Percentiles rank a stretch among this genome's conserved stretches.
These are phyloP conservation scores for Leccinum longicurvipes DNA, from an alignment of 768 basidiomycete genomes.

Conservation along the genomic window DNA sequence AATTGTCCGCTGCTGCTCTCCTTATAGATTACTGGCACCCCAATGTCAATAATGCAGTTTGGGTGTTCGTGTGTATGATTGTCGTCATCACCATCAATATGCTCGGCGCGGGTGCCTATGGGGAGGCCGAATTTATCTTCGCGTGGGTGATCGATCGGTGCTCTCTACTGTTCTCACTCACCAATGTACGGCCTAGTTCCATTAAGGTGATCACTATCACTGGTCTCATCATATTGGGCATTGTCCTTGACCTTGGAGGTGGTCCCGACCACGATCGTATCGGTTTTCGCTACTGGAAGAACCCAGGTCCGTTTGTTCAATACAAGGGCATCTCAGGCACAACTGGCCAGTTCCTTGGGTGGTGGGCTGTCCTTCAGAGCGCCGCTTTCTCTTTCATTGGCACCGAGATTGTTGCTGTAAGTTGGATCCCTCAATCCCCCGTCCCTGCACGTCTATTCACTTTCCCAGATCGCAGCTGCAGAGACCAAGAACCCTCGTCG, in stretches of 20 bases:
- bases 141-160: constrained; percentile 41
- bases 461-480: constrained; percentile 72
- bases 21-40: constrained; percentile 72
- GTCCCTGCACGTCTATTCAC: not conserved
- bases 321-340: constrained; percentile 58
- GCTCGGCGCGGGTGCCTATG: constrained; percentile 73
- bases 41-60: constrained; percentile 61
- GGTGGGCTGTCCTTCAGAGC: constrained; percentile 71
- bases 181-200: constrained; percentile 37
- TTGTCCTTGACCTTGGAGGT: constrained; percentile 83
- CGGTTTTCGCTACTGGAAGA: constrained; percentile 66
- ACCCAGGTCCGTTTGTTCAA: constrained; percentile 88
- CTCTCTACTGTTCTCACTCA: not conserved
- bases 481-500: constrained; percentile 85
- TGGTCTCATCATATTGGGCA: constrained; percentile 65
- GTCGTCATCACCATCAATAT: constrained; percentile 77
- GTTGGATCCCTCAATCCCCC: constrained; percentile 19
- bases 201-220: constrained; percentile 89
- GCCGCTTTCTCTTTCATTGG: constrained; percentile 94
- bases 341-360: constrained; percentile 74
- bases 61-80: constrained; percentile 74
- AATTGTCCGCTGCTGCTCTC: constrained; percentile 52
- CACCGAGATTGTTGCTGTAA: constrained; percentile 88
- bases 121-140: constrained; percentile 85
- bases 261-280: constrained; percentile 77